Percentiles rank a stretch among this genome's conserved stretches.
Conservation (phyloP, 176 grass and related monocot species). For the Cenchrus americanus region DNA sequence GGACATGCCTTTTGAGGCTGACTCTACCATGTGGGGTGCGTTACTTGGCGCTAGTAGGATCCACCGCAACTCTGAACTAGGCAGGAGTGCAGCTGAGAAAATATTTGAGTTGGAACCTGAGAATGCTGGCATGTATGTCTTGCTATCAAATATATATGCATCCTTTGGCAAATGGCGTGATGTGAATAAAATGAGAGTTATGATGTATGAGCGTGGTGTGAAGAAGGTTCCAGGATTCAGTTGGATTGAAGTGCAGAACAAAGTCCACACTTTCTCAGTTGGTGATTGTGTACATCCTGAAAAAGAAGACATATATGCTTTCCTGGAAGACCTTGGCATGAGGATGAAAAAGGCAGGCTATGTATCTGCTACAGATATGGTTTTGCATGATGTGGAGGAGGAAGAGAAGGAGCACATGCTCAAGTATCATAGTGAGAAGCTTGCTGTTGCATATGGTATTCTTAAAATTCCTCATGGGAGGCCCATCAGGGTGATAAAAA, state of each 20-base stretch:
- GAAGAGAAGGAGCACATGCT: conserved; percentile 96
- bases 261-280: conserved; percentile 80
- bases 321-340: conserved; percentile 74
- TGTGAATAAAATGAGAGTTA: conserved; percentile 76
- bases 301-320: conserved; percentile 83
- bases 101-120: conserved; percentile 94
- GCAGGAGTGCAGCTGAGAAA: conserved; percentile 73
- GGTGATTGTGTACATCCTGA: conserved; percentile 81
- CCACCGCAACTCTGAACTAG: conserved; percentile 80
- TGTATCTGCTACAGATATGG: conserved; percentile 80
- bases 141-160: conserved; percentile 95
- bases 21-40: conserved; percentile 89
- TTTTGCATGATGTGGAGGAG: conserved; percentile 97
- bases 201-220: conserved; percentile 76
- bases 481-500: conserved; percentile 87
- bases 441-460: conserved; percentile 93
- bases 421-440: conserved; percentile 90
- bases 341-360: conserved; percentile 84
- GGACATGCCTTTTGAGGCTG: conserved; percentile 83
- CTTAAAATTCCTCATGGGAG: conserved; percentile 76
- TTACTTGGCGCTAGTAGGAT: conserved; percentile 95
- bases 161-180: conserved; percentile 81
- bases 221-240: conserved; percentile 90
- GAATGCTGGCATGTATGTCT: conserved; percentile 94
- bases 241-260: conserved; percentile 94